Evolutionary conservation across 2,329 filamentous ascomycete genomes (phyloP).

Genomic region (Aspergillus pseudotamarii): DNA sequence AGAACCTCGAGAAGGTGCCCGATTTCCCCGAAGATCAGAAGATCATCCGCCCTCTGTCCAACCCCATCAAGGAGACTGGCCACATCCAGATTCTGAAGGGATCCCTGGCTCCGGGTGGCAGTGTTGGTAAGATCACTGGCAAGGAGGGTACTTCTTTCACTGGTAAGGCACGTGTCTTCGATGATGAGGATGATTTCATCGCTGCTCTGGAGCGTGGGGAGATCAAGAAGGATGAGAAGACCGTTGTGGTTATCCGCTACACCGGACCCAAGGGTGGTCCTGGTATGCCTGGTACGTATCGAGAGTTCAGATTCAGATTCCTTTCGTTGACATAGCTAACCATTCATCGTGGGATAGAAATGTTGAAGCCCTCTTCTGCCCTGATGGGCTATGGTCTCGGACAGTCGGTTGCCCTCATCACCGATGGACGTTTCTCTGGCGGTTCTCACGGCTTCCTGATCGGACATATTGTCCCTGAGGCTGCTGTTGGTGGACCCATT

Average conservation of each 20-base stretch:
- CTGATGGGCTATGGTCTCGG: constrained; percentile 75
- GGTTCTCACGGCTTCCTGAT: constrained; percentile 86
- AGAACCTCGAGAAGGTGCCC: constrained; percentile 61
- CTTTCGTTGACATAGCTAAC: not conserved
- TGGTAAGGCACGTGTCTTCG: constrained; percentile 71
- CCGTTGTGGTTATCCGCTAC: constrained; percentile 74
- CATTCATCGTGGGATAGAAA: constrained; percentile 46
- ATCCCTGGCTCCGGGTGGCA: constrained; percentile 68
- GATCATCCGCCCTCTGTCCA: constrained; percentile 68
- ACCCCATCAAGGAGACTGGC: constrained; percentile 71
- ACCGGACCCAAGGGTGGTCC: constrained; percentile 54
- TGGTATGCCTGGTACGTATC: constrained; percentile 58
- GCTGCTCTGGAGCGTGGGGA: constrained; percentile 66
- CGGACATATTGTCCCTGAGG: constrained; percentile 85
- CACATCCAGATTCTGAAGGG: constrained; percentile 75
- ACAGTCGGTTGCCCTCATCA: constrained; percentile 70
- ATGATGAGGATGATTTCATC: constrained; percentile 71
- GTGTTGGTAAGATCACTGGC: constrained; percentile 75
- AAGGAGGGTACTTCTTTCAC: constrained; percentile 71
- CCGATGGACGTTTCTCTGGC: constrained; percentile 65
- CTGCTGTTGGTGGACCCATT: constrained; percentile 82
- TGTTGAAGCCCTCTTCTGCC: constrained; percentile 70
- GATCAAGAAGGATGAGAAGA: constrained; percentile 76
- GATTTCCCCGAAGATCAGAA: constrained; percentile 70
- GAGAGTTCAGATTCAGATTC: not conserved